Conservation (phyloP, 1,284 basidiomycete genomes). For the Meira miltonrushii region DNA sequence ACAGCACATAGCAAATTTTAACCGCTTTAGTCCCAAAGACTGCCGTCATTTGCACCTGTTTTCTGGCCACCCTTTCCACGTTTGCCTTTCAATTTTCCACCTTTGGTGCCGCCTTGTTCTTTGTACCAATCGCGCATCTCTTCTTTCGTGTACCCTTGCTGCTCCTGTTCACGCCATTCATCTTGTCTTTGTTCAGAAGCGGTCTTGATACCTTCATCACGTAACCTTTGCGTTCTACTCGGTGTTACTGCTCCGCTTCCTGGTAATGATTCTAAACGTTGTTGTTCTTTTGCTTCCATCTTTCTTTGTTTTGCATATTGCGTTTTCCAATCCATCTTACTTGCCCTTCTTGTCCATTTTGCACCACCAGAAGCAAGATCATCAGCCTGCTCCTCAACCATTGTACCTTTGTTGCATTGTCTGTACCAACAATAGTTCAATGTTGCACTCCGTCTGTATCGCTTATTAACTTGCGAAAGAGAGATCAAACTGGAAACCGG, state of each 20-base stretch:
- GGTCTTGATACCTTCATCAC: slow-evolving; percentile 33
- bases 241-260: slow-evolving; percentile 26
- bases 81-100: slow-evolving; percentile 45
- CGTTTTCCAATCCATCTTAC: slow-evolving; percentile 43
- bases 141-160: slow-evolving; percentile 25
- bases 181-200: slow-evolving; percentile 28
- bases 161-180: slow-evolving; percentile 32
- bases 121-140: slow-evolving; percentile 46
- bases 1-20: neutral
- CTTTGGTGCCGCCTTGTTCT: slow-evolving; percentile 24
- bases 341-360: slow-evolving; percentile 43
- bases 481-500: slow-evolving; percentile 27
- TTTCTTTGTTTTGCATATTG: slow-evolving; percentile 25
- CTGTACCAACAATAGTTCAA: slow-evolving; percentile 46
- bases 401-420: slow-evolving; percentile 20
- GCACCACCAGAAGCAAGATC: slow-evolving; percentile 7
- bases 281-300: slow-evolving; percentile 27
- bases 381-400: neutral
- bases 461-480: slow-evolving; percentile 32
- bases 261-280: slow-evolving; percentile 22
- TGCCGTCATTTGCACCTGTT: slow-evolving; percentile 32
- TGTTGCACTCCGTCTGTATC: slow-evolving; percentile 41
- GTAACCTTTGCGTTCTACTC: slow-evolving; percentile 30
- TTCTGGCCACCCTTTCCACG: slow-evolving; percentile 40
- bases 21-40: slow-evolving; percentile 33